Conservation (phyloP, 176 grass and related monocot genomes). For the Triticum timopheevii region DNA sequence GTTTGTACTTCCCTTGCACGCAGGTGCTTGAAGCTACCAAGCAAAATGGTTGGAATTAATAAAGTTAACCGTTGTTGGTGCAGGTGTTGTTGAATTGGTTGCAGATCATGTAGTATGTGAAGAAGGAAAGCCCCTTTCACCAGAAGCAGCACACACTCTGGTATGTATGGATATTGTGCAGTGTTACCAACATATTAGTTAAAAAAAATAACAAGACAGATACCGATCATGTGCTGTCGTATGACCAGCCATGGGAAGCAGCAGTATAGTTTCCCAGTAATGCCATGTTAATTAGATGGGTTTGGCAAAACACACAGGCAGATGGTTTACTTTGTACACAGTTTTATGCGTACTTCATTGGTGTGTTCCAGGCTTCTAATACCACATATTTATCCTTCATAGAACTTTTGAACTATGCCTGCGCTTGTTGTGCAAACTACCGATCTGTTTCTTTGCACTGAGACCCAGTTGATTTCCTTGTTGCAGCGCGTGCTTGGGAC, state of each 20-base stretch:
- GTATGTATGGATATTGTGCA: conserved; percentile 37
- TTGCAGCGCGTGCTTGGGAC: conserved; percentile 61
- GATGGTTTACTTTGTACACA: background rate
- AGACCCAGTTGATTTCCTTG: background rate
- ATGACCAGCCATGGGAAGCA: background rate
- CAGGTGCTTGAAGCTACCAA: background rate
- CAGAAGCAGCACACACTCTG: conserved; percentile 79
- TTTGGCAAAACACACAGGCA: background rate
- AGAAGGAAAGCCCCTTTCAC: conserved; percentile 79
- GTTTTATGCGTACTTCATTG: background rate
- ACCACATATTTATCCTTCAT: background rate
- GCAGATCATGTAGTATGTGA: conserved; percentile 89
- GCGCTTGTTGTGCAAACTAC: background rate
- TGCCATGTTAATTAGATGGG: background rate
- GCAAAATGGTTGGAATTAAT: background rate
- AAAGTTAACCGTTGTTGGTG: background rate
- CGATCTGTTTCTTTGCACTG: background rate
- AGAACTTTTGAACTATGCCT: background rate
- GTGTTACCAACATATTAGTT: background rate
- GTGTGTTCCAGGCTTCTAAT: background rate
- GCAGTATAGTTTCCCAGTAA: background rate
- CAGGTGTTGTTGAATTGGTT: conserved; percentile 88
- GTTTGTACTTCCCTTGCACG: conserved; percentile 30
- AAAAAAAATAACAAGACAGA: background rate
- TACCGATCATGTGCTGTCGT: background rate